Conservation (phyloP, 306 rosid genomes). For the Prunus dulcis region DNA sequence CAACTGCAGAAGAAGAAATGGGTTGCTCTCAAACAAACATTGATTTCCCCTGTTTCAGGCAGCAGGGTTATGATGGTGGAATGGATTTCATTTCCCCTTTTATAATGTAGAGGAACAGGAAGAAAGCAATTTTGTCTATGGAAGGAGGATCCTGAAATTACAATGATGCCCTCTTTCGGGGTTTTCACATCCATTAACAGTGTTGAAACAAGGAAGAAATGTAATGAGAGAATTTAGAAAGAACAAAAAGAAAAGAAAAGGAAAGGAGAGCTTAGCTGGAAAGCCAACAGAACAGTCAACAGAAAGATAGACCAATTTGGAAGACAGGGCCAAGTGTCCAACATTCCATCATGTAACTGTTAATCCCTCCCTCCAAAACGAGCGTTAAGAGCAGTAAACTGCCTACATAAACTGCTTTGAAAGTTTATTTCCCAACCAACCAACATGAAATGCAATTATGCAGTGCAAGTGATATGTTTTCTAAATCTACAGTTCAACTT, state of each 20-base stretch:
- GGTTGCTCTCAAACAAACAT: slow-evolving; percentile 18
- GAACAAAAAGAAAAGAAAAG: slow-evolving; percentile 3
- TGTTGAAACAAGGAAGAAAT: slow-evolving; percentile 13
- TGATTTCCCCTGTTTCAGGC: slow-evolving; percentile 15
- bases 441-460: background rate
- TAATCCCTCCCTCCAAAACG: slow-evolving; percentile 10
- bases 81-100: background rate
- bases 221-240: slow-evolving; percentile 12
- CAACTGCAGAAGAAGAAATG: slow-evolving; percentile 6
- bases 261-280: slow-evolving; percentile 24
- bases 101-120: slow-evolving; percentile 13
- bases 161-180: slow-evolving; percentile 32
- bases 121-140: background rate
- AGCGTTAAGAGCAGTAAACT: slow-evolving; percentile 8
- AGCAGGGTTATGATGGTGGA: background rate
- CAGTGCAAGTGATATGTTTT: no score
- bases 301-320: slow-evolving; percentile 11
- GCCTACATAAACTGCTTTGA: background rate
- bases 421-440: background rate
- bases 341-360: slow-evolving; percentile 18
- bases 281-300: background rate
- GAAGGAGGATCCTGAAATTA: slow-evolving; percentile 22
- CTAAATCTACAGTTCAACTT: no score
- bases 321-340: slow-evolving; percentile 25
- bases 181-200: slow-evolving; percentile 25